phyloP scores from a whole-genome alignment of 805 yeast species.

The Clavispora fructus region DNA sequence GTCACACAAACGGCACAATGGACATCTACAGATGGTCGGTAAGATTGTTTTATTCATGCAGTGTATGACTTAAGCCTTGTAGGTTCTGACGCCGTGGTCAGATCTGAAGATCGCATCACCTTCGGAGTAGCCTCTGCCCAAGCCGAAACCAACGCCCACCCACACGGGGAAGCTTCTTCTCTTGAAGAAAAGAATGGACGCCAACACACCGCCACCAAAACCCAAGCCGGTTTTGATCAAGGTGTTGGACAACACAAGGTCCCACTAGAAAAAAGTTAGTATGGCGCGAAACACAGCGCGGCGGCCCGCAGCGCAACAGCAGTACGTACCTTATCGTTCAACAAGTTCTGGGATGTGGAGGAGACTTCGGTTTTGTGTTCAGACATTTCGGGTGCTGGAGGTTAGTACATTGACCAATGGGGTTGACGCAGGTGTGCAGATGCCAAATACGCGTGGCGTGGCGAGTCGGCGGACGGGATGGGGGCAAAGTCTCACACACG shows the following conservation, averaged over 20 bases:
- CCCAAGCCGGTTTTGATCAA: conserved; percentile 95
- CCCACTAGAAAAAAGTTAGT: conserved; percentile 54
- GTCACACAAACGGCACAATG: not conserved
- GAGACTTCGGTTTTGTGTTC: conserved; percentile 30
- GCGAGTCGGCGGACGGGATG: not conserved
- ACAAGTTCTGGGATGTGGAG: conserved; percentile 48
- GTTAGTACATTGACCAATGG: conserved; percentile 7
- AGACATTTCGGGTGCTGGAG: conserved; percentile 15
- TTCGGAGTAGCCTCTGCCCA: conserved; percentile 97
- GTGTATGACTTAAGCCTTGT: conserved; percentile 46
- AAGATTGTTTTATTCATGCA: not conserved
- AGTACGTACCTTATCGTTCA: conserved; percentile 49
- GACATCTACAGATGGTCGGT: not conserved
- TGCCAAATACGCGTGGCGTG: not conserved
- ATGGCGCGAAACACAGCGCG: not conserved
- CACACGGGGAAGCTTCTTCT: conserved; percentile 98
- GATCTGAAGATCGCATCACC: conserved; percentile 96
- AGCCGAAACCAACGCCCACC: conserved; percentile 95
- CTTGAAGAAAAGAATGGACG: conserved; percentile 82
- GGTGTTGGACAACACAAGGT: conserved; percentile 89
- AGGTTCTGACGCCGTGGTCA: conserved; percentile 66
- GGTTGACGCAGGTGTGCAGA: not conserved
- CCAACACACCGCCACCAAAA: conserved; percentile 91
- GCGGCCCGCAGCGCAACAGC: not conserved
- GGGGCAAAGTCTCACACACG: not conserved